Conservation (phyloP, 345 rosid species). For the Syzygium aqueum region DNA sequence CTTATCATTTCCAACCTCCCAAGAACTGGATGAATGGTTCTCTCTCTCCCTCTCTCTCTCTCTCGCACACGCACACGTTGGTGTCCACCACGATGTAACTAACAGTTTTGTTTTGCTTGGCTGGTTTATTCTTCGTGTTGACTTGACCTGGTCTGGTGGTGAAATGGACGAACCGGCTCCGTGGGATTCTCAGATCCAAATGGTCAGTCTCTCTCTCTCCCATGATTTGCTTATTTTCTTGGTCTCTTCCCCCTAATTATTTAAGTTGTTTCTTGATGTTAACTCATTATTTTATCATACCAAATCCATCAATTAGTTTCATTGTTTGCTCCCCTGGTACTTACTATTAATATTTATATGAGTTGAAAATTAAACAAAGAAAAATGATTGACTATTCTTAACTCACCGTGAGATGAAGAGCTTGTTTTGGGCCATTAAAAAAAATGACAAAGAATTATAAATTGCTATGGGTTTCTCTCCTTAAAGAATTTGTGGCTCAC, state of each 20-base stretch:
- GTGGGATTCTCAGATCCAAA: constrained; percentile 15
- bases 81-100: neutral
- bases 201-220: constrained; percentile 3
- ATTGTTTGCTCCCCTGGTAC: neutral
- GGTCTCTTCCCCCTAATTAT: too few species aligned
- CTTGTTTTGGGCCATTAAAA: too few species aligned
- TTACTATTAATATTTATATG: neutral
- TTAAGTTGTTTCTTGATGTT: neutral
- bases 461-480: too few species aligned
- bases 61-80: neutral
- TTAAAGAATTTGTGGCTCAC: too few species aligned
- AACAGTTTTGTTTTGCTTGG: neutral
- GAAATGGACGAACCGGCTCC: neutral
- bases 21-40: constrained; percentile 76
- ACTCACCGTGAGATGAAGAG: too few species aligned
- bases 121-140: neutral
- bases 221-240: neutral
- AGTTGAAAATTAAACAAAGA: neutral
- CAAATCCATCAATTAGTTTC: neutral
- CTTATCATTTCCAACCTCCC: constrained; percentile 64
- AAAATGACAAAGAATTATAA: too few species aligned
- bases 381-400: too few species aligned
- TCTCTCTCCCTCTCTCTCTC: neutral
- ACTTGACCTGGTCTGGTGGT: neutral
- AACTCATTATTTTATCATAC: neutral